A percentile compares a stretch with the other conserved stretches of the same genome.
Evolutionary conservation across 345 rosid species (phyloP).

Genomic region (Cardamine chenopodiifolia): DNA sequence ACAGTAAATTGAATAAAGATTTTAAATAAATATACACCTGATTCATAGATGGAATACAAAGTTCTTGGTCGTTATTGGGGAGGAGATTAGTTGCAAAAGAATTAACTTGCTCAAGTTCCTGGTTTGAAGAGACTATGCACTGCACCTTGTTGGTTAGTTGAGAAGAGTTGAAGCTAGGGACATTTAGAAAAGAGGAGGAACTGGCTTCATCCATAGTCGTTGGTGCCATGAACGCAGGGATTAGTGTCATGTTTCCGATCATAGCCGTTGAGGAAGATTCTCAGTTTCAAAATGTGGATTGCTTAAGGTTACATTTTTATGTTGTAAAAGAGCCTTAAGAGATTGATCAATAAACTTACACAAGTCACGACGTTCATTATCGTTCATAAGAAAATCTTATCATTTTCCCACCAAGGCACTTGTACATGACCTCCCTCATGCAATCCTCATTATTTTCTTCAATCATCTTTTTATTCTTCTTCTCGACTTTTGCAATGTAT

Average conservation of each 20-base stretch:
- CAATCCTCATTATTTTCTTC: not conserved
- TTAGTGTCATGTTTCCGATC: not conserved
- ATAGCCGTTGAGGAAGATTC: constrained; percentile 12
- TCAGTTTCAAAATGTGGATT: not conserved
- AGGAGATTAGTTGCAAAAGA: not conserved
- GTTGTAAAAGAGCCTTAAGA: not conserved
- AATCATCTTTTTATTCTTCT: rapidly evolving
- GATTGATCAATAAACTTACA: constrained; percentile 4
- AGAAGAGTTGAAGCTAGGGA: not conserved
- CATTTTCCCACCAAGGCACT: not conserved
- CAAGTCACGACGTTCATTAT: not conserved
- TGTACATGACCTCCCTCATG: constrained; percentile 13
- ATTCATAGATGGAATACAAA: not conserved
- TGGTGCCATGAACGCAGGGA: not conserved
- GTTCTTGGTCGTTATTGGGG: not conserved
- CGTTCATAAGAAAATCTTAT: not conserved
- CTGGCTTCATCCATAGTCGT: not conserved
- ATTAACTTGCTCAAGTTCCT: not conserved
- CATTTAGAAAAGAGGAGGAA: not conserved
- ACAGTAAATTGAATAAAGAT: not conserved
- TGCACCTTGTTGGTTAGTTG: not conserved
- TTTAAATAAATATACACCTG: not conserved
- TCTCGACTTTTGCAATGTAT: not conserved
- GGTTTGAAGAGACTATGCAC: not conserved
- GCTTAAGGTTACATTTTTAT: not conserved